phyloP scores from a whole-genome alignment of 495 filamentous ascomycete species.

The Lasiosphaeriaceae sp. region DNA sequence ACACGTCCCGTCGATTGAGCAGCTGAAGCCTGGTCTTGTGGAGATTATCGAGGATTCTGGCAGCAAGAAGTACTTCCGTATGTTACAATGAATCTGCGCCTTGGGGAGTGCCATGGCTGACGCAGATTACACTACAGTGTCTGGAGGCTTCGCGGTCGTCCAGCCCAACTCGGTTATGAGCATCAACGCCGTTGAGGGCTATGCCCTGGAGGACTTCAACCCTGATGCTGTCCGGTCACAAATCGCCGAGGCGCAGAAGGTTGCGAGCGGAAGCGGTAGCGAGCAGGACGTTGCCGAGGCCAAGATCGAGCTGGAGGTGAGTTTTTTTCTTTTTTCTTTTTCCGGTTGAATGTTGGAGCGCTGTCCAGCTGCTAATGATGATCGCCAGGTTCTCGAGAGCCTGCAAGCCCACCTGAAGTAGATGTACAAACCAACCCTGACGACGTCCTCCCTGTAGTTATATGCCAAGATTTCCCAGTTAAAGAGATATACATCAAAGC shows the following conservation, averaged over 20 bases:
- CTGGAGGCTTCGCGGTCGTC: slow-evolving; percentile 94
- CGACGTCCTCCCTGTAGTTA: slow-evolving; percentile 25
- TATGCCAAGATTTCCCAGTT: slow-evolving; percentile 31
- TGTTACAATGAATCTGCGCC: too few relatives aligned
- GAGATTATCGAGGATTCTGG: slow-evolving; percentile 91
- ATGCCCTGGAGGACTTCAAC: slow-evolving; percentile 92
- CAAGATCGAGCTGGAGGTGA: slow-evolving; percentile 96
- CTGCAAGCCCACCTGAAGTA: slow-evolving; percentile 75
- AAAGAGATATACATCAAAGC: slow-evolving; percentile 22
- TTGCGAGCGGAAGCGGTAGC: slow-evolving; percentile 83
- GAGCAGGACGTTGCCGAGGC: slow-evolving; percentile 98
- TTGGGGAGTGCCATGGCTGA: slow-evolving; percentile 1
- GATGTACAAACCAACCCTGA: slow-evolving; percentile 29
- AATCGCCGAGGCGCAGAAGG: slow-evolving; percentile 91
- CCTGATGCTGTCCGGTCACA: slow-evolving; percentile 73
- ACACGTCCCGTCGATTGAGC: slow-evolving; percentile 98
- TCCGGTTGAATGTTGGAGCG: not conserved
- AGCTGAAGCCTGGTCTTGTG: slow-evolving; percentile 92
- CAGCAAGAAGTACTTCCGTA: slow-evolving; percentile 98
- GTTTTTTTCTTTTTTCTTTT: too few relatives aligned
- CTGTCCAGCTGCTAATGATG: slow-evolving; percentile 2
- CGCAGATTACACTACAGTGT: slow-evolving; percentile 54
- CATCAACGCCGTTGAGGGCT: slow-evolving; percentile 97
- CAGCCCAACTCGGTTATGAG: slow-evolving; percentile 92
- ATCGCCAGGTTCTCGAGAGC: slow-evolving; percentile 43